phyloP scores from a whole-genome alignment of 371 early-diverging fungal species.

The Apophysomyces variabilis region DNA sequence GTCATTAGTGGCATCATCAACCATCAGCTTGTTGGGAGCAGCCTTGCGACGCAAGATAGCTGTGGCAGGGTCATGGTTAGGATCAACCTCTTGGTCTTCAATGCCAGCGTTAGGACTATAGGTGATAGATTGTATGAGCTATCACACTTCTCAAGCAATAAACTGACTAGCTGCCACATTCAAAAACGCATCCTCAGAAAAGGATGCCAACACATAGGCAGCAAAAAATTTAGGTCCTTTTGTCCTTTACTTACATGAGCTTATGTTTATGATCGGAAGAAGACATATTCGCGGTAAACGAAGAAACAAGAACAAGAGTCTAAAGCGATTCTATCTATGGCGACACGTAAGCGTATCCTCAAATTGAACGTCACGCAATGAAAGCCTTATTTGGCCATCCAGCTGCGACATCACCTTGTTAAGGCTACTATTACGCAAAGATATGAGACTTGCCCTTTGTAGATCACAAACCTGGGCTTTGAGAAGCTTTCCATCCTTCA shows the following conservation, averaged over 20 bases:
- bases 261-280: conserved; percentile 29
- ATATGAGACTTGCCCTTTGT: no score
- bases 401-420: no score
- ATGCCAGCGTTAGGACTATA: conserved; percentile 53
- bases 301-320: conserved; percentile 5
- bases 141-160: background rate
- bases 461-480: no score
- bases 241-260: conserved; percentile 21
- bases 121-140: background rate
- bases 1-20: conserved; percentile 96
- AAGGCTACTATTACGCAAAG: no score
- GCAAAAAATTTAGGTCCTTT: background rate
- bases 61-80: conserved; percentile 83
- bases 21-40: conserved; percentile 96
- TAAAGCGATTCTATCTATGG: background rate
- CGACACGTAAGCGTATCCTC: conserved; percentile 23
- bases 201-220: background rate
- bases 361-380: background rate
- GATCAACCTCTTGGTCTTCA: conserved; percentile 51
- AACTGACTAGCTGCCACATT: background rate
- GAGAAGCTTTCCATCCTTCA: no score
- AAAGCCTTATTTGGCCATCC: background rate
- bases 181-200: no score
- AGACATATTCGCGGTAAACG: conserved; percentile 15
- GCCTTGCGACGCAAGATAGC: conserved; percentile 96